Conservation (phyloP, 2,329 filamentous ascomycete genomes). For the Coniochaeta sp. region DNA sequence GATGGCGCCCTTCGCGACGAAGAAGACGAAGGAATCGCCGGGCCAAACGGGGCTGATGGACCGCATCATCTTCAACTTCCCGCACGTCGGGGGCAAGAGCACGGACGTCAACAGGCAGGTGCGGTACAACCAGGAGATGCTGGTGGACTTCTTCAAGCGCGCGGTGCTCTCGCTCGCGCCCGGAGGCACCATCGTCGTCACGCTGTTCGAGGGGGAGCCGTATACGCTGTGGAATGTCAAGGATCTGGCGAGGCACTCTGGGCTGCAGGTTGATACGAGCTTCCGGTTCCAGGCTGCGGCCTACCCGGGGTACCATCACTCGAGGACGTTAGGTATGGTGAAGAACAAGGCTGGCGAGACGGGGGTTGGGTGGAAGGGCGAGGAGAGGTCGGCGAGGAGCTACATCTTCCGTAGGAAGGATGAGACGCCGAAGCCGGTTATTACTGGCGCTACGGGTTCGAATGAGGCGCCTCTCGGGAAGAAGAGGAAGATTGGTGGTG, state of each 20-base stretch:
- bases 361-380: slow-evolving; percentile 42
- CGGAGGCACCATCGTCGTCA: slow-evolving; percentile 65
- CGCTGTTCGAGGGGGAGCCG: slow-evolving; percentile 86
- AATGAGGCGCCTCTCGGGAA: slow-evolving; percentile 17
- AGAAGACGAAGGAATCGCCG: slow-evolving; percentile 15
- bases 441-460: slow-evolving; percentile 8
- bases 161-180: slow-evolving; percentile 44
- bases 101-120: slow-evolving; percentile 95
- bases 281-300: slow-evolving; percentile 59
- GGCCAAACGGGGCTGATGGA: slow-evolving; percentile 49
- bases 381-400: slow-evolving; percentile 47
- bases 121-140: slow-evolving; percentile 76
- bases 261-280: slow-evolving; percentile 62
- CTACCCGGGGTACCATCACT: slow-evolving; percentile 71
- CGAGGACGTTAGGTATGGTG: slow-evolving; percentile 63
- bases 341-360: slow-evolving; percentile 37
- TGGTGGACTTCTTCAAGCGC: slow-evolving; percentile 60
- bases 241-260: slow-evolving; percentile 74
- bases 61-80: slow-evolving; percentile 90
- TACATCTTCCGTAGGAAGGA: slow-evolving; percentile 57
- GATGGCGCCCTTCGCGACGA: slow-evolving; percentile 39
- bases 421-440: slow-evolving; percentile 27
- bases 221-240: slow-evolving; percentile 95
- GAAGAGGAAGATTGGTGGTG: slow-evolving; percentile 23
- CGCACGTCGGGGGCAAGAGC: slow-evolving; percentile 85